Percentiles rank a stretch among this genome's conserved stretches.
phyloP scores from a whole-genome alignment of 2,329 filamentous ascomycete species.

The Fonsecaea multimorphosa region DNA sequence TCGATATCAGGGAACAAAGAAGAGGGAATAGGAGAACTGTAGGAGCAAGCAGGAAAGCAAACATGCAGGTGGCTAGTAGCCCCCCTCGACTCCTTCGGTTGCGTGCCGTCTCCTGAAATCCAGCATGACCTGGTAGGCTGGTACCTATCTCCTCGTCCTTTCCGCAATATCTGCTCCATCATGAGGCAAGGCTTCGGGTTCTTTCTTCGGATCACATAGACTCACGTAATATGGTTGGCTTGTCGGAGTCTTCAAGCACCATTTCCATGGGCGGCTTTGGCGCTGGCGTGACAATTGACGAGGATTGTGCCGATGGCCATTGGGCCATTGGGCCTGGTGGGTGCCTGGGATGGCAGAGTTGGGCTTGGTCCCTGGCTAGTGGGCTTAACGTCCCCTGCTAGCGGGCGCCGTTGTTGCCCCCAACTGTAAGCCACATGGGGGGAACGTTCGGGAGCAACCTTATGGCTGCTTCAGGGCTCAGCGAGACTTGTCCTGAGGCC shows the following conservation, averaged over 20 bases:
- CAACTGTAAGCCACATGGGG: slow-evolving; percentile 1
- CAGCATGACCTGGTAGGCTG: neutral
- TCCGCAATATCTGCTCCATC: neutral
- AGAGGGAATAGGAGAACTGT: neutral
- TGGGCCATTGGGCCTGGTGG: too few relatives aligned
- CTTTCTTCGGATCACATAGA: neutral
- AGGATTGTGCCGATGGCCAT: neutral
- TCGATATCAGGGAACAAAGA: neutral
- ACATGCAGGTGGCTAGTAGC: neutral
- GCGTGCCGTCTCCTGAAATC: slow-evolving; percentile 8
- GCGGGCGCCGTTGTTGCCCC: slow-evolving; percentile 3
- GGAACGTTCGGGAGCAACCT: slow-evolving; percentile 19
- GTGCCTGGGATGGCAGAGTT: neutral
- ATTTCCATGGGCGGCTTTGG: neutral
- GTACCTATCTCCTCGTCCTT: neutral
- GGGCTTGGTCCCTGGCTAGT: neutral
- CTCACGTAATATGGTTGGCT: slow-evolving; percentile 8
- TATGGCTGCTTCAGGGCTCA: slow-evolving; percentile 11
- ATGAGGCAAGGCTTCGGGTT: neutral
- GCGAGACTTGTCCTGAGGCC: neutral
- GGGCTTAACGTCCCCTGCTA: neutral
- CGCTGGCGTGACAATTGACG: neutral
- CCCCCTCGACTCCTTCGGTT: slow-evolving; percentile 4
- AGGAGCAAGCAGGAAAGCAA: neutral
- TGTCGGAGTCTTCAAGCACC: slow-evolving; percentile 2